Base-by-base conservation (phyloP, 257 asterid species). In the Salvia hispanica region DNA sequence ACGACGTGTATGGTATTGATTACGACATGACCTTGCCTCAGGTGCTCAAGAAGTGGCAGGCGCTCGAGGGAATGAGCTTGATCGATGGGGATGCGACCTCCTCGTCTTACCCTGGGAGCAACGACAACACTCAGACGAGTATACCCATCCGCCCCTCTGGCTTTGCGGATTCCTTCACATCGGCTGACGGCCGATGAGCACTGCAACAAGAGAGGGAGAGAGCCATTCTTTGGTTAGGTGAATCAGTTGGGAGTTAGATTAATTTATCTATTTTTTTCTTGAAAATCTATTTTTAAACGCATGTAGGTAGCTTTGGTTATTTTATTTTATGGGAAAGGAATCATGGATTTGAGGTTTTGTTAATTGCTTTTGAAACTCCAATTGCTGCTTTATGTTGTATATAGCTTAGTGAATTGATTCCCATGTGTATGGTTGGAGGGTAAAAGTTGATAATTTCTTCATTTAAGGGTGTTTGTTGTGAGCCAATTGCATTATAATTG, bases 31-130 rank as follows among this genome's bases (percentile, higher is more conserved):
- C 94, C 1, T 67, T 91, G 48, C 94, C 96, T 13, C 95, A 88
- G 78, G 96, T 90, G 0, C 78, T 91, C 44, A 86, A 86, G 93
- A 91, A 85, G 72, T 91, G 98, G 98, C 93, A 88, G 50, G 96
- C 90, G 2, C 70, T 88, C 0, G 98, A 91, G 67, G 96, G 93
- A 47, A 66, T 67, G 84, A 88, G 86, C 67, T 86, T 88, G 4
- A 16, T 80, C 14, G 93, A 79, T 3, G 78, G 77, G 4, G 93
- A 81, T 7, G 80, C 76, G 4, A 70, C 83, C 9, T 80, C 89
- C 6, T 85, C 67, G 8, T 62, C 86, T 2, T 72, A 40, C 47
- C 7, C 76, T 5, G 97, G 86, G 10, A 85, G 94, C 78, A 74
- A 50, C 11, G 95, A 85, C 52, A 89, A 86, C 64, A 88, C 92